phyloP scores from a whole-genome alignment of 768 basidiomycete genomes.

The Mycena filopes region DNA sequence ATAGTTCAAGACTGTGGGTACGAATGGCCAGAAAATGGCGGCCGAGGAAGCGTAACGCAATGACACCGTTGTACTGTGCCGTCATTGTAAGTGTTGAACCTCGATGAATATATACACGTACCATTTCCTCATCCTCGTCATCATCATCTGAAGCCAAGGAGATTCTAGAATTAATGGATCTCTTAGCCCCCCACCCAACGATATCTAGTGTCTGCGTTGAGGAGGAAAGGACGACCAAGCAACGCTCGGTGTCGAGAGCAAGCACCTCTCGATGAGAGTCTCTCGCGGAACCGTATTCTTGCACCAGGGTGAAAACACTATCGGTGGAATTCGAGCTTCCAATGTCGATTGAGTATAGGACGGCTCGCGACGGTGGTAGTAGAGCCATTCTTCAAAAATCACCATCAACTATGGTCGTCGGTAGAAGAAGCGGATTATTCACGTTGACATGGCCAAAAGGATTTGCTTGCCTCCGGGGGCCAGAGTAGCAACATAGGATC shows the following conservation, averaged over 20 bases:
- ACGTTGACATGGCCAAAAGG: constrained; percentile 21
- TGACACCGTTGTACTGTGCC: constrained; percentile 52
- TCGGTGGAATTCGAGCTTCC: background rate
- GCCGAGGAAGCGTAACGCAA: constrained; percentile 57
- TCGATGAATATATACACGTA: constrained; percentile 35
- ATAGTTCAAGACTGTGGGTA: constrained; percentile 61
- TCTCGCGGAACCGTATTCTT: background rate
- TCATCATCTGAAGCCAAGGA: constrained; percentile 38
- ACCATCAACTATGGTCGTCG: background rate
- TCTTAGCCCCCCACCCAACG: constrained; percentile 8
- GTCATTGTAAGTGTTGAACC: background rate
- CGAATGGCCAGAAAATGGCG: constrained; percentile 64
- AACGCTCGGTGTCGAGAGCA: constrained; percentile 17
- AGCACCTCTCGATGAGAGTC: constrained; percentile 21
- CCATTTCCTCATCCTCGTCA: constrained; percentile 48
- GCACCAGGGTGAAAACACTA: constrained; percentile 5
- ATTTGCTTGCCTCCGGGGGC: background rate
- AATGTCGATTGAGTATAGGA: constrained; percentile 19
- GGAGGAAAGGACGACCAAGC: constrained; percentile 23
- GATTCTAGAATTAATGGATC: constrained; percentile 28
- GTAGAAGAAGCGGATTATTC: background rate
- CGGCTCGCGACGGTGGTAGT: background rate
- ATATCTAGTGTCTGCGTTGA: constrained; percentile 15
- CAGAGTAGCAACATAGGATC: constrained; percentile 15
- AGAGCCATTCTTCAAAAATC: background rate